Conservation (phyloP, 179 eudicot species). For the Corrigiola litoralis region DNA sequence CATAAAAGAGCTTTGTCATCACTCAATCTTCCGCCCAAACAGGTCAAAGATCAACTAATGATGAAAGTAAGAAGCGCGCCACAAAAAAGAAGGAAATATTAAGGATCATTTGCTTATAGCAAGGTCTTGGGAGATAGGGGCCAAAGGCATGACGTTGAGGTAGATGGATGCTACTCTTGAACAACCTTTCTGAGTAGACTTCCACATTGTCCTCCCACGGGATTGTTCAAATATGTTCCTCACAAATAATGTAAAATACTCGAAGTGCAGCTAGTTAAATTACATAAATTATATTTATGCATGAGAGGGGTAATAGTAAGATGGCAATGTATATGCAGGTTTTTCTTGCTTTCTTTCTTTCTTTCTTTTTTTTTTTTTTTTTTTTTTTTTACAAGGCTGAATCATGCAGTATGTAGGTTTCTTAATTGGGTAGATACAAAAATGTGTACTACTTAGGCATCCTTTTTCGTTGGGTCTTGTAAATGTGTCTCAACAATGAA, state of each 20-base stretch:
- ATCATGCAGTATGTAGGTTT: not conserved
- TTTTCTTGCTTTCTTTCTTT: no score
- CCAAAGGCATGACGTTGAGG: constrained; percentile 14
- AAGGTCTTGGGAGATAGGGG: constrained; percentile 3
- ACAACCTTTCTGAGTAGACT: constrained; percentile 21
- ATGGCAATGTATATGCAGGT: not conserved
- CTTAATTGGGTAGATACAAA: constrained; percentile 1
- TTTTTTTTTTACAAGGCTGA: no score
- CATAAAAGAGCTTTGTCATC: not conserved
- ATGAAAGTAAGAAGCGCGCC: no score
- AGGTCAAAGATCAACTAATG: not conserved
- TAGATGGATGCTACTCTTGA: constrained; percentile 22
- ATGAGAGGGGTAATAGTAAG: not conserved
- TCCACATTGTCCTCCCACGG: constrained; percentile 15
- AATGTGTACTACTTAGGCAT: not conserved
- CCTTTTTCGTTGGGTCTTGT: not conserved
- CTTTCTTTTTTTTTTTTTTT: no score
- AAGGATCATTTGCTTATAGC: not conserved
- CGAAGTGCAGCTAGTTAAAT: not conserved
- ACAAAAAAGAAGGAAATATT: not conserved
- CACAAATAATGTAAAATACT: not conserved
- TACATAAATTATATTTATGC: no score
- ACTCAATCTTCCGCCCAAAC: not conserved
- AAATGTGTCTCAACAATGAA: not conserved
- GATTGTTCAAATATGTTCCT: constrained; percentile 13